phyloP scores from a whole-genome alignment of 176 grass and related monocot genomes.

The Cenchrus fungigraminus region DNA sequence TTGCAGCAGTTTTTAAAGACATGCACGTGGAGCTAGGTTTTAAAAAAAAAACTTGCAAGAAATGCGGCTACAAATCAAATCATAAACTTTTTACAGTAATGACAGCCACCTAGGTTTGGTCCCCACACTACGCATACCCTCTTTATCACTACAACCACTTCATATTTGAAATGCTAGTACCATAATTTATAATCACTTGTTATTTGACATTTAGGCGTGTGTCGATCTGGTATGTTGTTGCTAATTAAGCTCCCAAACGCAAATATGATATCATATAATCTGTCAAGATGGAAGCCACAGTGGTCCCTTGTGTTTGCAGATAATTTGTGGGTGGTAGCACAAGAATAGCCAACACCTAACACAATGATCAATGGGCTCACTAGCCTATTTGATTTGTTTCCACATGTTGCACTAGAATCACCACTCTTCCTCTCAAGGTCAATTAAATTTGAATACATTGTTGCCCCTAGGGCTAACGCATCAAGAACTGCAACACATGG shows the following conservation, averaged over 20 bases:
- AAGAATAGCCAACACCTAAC: neutral
- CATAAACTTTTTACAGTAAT: neutral
- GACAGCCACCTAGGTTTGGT: neutral
- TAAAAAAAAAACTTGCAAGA: neutral
- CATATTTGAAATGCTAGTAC: neutral
- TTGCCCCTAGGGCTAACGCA: neutral
- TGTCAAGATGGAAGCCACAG: too few relatives aligned
- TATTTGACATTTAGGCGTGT: neutral
- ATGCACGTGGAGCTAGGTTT: neutral
- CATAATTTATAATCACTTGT: neutral
- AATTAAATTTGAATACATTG: constrained; percentile 5
- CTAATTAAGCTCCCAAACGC: too few relatives aligned
- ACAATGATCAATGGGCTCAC: neutral
- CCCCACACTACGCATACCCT: neutral
- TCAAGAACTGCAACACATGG: neutral
- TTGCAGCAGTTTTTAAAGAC: neutral
- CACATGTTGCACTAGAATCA: neutral
- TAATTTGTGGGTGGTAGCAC: neutral
- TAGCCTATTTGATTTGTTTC: neutral
- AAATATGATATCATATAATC: too few relatives aligned
- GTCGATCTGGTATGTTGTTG: neutral
- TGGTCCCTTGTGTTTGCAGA: too few relatives aligned
- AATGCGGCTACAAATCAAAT: neutral
- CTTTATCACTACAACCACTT: neutral
- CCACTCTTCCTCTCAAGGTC: neutral